Evolutionary conservation across 441 rosid genomes (phyloP), one percentile per base, ranked within the genome.

Genomic region (Brassica hybrid): DNA sequence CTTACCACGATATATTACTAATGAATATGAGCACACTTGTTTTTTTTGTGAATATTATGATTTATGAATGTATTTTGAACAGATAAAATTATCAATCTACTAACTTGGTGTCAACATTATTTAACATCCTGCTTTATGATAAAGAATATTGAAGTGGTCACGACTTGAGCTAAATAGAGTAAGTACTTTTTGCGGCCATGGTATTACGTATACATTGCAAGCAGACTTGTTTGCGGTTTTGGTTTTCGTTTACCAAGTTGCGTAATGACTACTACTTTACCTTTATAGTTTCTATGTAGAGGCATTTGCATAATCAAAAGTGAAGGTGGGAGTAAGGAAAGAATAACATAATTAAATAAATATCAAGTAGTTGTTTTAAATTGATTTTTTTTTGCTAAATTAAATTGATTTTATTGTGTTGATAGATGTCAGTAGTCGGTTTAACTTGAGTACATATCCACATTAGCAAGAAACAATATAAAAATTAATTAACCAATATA

Each of bases 191-290:
- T 52, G 58, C 58, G 58, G 7, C 58, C 67, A 72, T 50, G 77
- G 64, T 66, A 45, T 59, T 12, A 45, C 65, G 7, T 50, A 25
- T 52, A 16, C 59, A 7, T 70, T 41, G 67, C 71, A 76, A 54
- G 25, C 64, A 70, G 17, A 54, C 36, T 77, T 65, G 52, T 65
- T 25, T 18, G 41, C 10, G 61, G 62, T 77, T 43, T 43, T 34
- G 38, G 38, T 34, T 34, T 34, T 34, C 1, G 52, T 64, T 65
- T 14, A 30, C 71, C 80, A 43, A 77, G 80, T 65, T 70, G 72
- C 61, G 41, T 65, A 71, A 48, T 2, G 60, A 71, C 48, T 72
- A 18, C 25, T 18, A 77, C 58, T 71, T n/a, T 57, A 65, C 57
- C 72, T 43, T 71, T 77, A 3, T 58, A 18, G 3, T 21, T 66